Evolutionary conservation across 805 yeast genomes (phyloP).

Genomic region (Spathaspora arborariae): DNA sequence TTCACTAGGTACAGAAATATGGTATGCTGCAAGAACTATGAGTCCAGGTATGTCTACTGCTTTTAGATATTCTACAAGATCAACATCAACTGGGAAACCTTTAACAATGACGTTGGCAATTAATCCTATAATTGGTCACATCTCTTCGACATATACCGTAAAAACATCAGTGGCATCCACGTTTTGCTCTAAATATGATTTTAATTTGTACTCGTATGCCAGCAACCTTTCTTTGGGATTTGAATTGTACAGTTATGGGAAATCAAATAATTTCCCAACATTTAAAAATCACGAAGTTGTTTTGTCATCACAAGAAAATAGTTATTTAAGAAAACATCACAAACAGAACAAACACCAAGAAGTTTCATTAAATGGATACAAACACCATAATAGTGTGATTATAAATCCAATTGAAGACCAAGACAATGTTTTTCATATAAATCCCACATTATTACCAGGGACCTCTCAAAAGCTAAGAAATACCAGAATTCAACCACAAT

Average conservation of each 20-base stretch:
- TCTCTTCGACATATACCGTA: conserved; percentile 84
- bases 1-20: conserved; percentile 79
- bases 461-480: background rate
- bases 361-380: background rate
- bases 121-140: conserved; percentile 87
- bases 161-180: conserved; percentile 73
- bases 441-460: conserved; percentile 18
- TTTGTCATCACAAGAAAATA: conserved; percentile 4
- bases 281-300: conserved; percentile 5
- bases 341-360: background rate
- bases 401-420: conserved; percentile 23
- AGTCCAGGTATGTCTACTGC: conserved; percentile 90
- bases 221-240: conserved; percentile 84
- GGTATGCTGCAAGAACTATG: conserved; percentile 81
- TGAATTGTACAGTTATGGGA: conserved; percentile 65
- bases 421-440: conserved; percentile 24
- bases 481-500: conserved; percentile 14
- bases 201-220: conserved; percentile 85
- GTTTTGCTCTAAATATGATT: conserved; percentile 80
- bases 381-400: conserved; percentile 8
- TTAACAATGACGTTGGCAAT: conserved; percentile 79
- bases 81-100: conserved; percentile 86
- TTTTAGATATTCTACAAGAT: conserved; percentile 76
- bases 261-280: conserved; percentile 3
- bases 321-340: conserved; percentile 1